These are phyloP conservation scores for Kregervanrija fluxuum DNA, from an alignment of 805 yeast genomes.

Conservation along the genomic window DNA sequence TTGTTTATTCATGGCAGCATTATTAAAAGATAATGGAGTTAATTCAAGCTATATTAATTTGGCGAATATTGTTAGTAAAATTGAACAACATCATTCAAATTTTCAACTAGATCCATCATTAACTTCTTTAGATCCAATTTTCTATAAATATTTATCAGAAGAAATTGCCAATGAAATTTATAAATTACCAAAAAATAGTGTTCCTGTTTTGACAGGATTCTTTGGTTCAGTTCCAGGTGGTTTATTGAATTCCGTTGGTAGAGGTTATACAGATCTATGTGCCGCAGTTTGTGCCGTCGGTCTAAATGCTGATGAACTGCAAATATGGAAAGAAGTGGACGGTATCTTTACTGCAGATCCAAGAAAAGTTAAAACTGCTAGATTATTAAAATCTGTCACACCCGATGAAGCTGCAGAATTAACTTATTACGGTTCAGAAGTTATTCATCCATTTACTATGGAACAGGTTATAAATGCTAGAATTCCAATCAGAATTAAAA, in stretches of 20 bases:
- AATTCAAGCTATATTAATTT: slow-evolving; percentile 75
- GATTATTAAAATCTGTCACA: slow-evolving; percentile 78
- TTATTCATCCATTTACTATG: slow-evolving; percentile 98
- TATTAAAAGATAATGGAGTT: slow-evolving; percentile 77
- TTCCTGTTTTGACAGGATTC: slow-evolving; percentile 94
- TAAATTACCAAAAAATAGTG: slow-evolving; percentile 32
- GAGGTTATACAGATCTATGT: slow-evolving; percentile 97
- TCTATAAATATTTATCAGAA: slow-evolving; percentile 50
- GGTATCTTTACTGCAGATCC: slow-evolving; percentile 99
- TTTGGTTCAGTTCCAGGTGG: slow-evolving; percentile 98
- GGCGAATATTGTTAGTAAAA: slow-evolving; percentile 47
- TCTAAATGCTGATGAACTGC: slow-evolving; percentile 83
- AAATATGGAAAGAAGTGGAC: slow-evolving; percentile 98
- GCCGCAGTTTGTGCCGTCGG: slow-evolving; percentile 97
- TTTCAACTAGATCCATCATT: slow-evolving; percentile 34
- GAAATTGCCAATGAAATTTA: slow-evolving; percentile 44
- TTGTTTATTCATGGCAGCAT: slow-evolving; percentile 80
- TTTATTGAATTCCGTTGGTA: slow-evolving; percentile 82
- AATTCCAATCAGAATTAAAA: slow-evolving; percentile 94
- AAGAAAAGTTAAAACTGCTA: slow-evolving; percentile 84
- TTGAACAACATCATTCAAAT: slow-evolving; percentile 37
- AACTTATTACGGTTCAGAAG: slow-evolving; percentile 96
- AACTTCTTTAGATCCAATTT: slow-evolving; percentile 47
- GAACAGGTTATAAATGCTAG: slow-evolving; percentile 95
- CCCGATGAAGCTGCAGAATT: slow-evolving; percentile 99